These are phyloP conservation scores for Botrytis fabae DNA, from an alignment of 2,329 filamentous ascomycete species.

Conservation along the genomic window DNA sequence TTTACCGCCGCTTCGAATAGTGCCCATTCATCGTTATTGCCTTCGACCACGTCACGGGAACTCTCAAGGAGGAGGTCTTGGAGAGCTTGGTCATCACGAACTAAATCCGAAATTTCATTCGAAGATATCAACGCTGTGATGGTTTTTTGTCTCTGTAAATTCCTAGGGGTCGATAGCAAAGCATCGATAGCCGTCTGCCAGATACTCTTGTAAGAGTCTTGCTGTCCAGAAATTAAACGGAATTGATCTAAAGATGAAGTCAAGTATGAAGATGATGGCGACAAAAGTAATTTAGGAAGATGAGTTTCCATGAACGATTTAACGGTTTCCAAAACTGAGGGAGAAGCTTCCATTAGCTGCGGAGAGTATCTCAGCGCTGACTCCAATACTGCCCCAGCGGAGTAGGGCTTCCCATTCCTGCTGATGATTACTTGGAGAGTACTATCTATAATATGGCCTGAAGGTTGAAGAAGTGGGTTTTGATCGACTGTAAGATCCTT, in stretches of 20 bases:
- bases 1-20: slow-evolving; percentile 52
- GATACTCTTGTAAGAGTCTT: slow-evolving; percentile 28
- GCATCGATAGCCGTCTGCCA: slow-evolving; percentile 45
- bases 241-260: slow-evolving; percentile 64
- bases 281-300: slow-evolving; percentile 60
- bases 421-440: slow-evolving; percentile 52
- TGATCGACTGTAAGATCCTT: slow-evolving; percentile 28
- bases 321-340: slow-evolving; percentile 49
- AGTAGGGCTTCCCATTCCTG: slow-evolving; percentile 65
- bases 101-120: slow-evolving; percentile 43
- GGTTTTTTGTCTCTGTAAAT: slow-evolving; percentile 39
- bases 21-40: slow-evolving; percentile 44
- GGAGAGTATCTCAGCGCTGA: slow-evolving; percentile 50
- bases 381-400: slow-evolving; percentile 60
- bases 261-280: slow-evolving; percentile 67
- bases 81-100: slow-evolving; percentile 45
- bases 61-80: slow-evolving; percentile 50
- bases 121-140: slow-evolving; percentile 52
- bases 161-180: slow-evolving; percentile 43
- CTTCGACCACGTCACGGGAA: slow-evolving; percentile 45
- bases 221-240: slow-evolving; percentile 46
- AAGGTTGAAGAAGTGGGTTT: slow-evolving; percentile 27
- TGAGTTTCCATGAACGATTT: slow-evolving; percentile 54
- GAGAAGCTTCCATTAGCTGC: slow-evolving; percentile 44
- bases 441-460: slow-evolving; percentile 31